These are phyloP conservation scores for Cystobasidium ongulense DNA, from an alignment of 768 basidiomycete genomes.

Conservation along the genomic window DNA sequence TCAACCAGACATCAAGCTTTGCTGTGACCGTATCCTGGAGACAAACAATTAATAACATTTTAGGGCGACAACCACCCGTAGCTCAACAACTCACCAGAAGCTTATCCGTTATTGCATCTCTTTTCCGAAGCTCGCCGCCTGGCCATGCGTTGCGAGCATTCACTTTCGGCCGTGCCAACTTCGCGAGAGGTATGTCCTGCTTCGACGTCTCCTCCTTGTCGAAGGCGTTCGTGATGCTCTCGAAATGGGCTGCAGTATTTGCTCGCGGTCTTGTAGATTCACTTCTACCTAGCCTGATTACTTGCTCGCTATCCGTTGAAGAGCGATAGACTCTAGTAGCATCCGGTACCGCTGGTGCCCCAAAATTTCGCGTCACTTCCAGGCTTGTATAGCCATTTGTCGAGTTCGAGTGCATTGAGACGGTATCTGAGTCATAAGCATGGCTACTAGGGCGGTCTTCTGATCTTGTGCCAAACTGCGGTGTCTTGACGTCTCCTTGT, in stretches of 20 bases:
- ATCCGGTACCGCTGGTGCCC: neutral
- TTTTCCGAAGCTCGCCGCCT: slow-evolving; percentile 14
- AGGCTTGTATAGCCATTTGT: neutral
- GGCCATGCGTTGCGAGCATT: neutral
- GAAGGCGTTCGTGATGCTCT: neutral
- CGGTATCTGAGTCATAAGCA: neutral
- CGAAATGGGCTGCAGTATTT: neutral
- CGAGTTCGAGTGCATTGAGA: neutral
- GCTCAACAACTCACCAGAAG: slow-evolving; percentile 4
- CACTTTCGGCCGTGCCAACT: neutral
- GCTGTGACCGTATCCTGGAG: neutral
- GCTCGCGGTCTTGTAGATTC: neutral
- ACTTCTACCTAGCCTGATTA: neutral
- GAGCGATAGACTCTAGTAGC: neutral
- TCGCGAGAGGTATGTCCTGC: neutral
- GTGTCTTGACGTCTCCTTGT: neutral
- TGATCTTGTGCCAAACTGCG: neutral
- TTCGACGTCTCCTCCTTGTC: neutral
- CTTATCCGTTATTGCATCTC: slow-evolving; percentile 17
- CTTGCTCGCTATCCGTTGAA: neutral
- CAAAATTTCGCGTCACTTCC: neutral
- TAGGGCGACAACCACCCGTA: neutral
- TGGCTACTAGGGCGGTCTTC: neutral
- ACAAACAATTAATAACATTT: neutral
- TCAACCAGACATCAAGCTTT: slow-evolving; percentile 4